phyloP scores from a whole-genome alignment of 2,329 filamentous ascomycete species.

The Paramyrothecium sp. region DNA sequence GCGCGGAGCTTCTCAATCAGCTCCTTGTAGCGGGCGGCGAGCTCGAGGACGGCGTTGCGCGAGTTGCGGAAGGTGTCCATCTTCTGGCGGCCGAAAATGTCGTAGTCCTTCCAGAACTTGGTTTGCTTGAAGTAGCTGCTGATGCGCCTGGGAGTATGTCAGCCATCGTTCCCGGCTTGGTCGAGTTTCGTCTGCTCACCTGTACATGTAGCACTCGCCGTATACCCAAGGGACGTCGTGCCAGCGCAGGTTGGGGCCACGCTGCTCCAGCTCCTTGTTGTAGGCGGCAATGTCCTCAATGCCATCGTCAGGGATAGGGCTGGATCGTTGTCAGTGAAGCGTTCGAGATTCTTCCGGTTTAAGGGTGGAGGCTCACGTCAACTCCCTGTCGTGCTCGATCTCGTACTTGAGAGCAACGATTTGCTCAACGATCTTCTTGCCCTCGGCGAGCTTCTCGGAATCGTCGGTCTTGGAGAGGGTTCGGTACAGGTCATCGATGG shows the following conservation, averaged over 20 bases:
- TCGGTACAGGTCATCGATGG: slow-evolving; percentile 92
- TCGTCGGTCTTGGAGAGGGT: slow-evolving; percentile 60
- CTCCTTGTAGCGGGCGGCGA: slow-evolving; percentile 75
- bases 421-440: slow-evolving; percentile 79
- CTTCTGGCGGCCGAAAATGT: slow-evolving; percentile 88
- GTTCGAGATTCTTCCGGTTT: not conserved
- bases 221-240: slow-evolving; percentile 86
- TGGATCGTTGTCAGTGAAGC: slow-evolving; percentile 27
- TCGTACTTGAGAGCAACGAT: slow-evolving; percentile 90
- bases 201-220: slow-evolving; percentile 91
- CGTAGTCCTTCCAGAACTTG: slow-evolving; percentile 83
- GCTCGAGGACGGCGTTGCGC: slow-evolving; percentile 78
- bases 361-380: slow-evolving; percentile 59
- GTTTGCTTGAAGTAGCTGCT: slow-evolving; percentile 75
- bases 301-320: slow-evolving; percentile 75
- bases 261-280: slow-evolving; percentile 78
- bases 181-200: slow-evolving; percentile 40
- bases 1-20: slow-evolving; percentile 65
- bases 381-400: slow-evolving; percentile 79
- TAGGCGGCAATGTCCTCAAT: slow-evolving; percentile 80
- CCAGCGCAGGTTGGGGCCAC: slow-evolving; percentile 71
- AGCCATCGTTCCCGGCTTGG: slow-evolving; percentile 5
- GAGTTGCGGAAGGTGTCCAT: slow-evolving; percentile 90
- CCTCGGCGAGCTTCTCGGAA: slow-evolving; percentile 68
- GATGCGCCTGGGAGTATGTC: slow-evolving; percentile 58